Conservation (phyloP, 106 monocot species). For the Dioscorea dumetorum region DNA sequence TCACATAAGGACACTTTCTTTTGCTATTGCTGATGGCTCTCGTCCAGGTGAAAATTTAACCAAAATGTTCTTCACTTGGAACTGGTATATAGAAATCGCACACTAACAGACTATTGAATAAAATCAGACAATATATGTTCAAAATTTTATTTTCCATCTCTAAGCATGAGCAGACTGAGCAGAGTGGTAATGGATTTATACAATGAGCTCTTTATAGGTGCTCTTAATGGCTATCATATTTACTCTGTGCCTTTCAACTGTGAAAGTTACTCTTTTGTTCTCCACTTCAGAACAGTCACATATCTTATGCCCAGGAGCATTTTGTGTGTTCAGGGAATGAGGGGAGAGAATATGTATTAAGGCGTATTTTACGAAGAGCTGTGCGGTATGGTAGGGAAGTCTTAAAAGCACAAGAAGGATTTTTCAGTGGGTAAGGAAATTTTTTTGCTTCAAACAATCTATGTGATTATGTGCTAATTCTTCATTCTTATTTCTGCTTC, state of each 20-base stretch:
- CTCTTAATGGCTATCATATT: no score
- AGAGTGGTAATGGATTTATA: background rate
- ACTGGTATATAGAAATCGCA: no score
- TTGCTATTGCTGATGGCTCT: constrained; percentile 97
- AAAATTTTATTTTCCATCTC: no score
- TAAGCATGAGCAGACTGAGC: background rate
- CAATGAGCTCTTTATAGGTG: background rate
- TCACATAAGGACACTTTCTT: constrained; percentile 88
- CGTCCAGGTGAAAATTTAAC: constrained; percentile 48
- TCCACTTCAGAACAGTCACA: no score
- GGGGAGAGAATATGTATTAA: constrained; percentile 82
- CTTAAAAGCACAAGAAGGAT: constrained; percentile 72
- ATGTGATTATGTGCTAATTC: background rate
- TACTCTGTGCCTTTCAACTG: no score
- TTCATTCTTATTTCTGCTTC: no score
- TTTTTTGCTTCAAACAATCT: background rate
- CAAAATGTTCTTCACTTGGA: no score
- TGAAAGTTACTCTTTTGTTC: no score
- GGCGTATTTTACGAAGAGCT: constrained; percentile 86
- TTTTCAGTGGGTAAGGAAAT: constrained; percentile 60
- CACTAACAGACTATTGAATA: no score
- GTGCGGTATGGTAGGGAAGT: constrained; percentile 86
- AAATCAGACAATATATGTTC: no score
- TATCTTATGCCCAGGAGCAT: no score
- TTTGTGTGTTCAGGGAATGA: constrained; percentile 54